Evolutionary conservation across 1,139 yeast species (phyloP), one percentile per base, ranked within the genome.

Genomic region (Komagataea norvegica): DNA sequence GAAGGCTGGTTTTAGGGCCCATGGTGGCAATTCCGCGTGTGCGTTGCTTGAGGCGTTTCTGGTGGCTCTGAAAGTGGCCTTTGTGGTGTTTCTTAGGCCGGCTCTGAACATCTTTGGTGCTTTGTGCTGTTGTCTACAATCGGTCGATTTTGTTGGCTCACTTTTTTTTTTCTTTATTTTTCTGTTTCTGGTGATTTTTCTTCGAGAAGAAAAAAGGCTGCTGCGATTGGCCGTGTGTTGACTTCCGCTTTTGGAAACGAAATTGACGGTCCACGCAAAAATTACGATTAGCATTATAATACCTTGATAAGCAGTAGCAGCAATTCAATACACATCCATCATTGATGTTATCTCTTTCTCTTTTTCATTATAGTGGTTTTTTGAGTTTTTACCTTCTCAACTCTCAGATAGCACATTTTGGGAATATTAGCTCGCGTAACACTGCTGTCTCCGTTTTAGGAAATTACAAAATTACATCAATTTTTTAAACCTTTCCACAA

Each of bases 1-100:
- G 53, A 56, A 57, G 23, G 65, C 67, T 54, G 62, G 62, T 55
- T 62, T 56, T 39, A 43, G 34, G 37, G 61, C 60, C 55, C 56
- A 54, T 49, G 56, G 55, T 48, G 61, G 62, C 24, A 52, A 49
- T 45, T 49, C 52, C 16, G 45, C 47, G 19, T 42, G 41, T 8
- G 40, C 40, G 29, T 48, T 41, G 32, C 43, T 27, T 57, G 52
- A 47, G 35, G 48, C 48, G 45, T 42, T 37, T 47, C 51, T 44
- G 38, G 37, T 27, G 42, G 50, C 44, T 25, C 31, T 31, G 25
- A 34, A 30, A 18, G 39, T 34, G 32, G 40, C 40, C 29, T 20
- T 48, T 36, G 42, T 29, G 34, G 47, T 37, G 42, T 43, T 41
- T 41, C 42, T 48, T 30, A 41, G 25, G 34, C 47, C 40, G 26